These are phyloP conservation scores for Starmera caribaea DNA, from an alignment of 805 yeast genomes.

Conservation along the genomic window DNA sequence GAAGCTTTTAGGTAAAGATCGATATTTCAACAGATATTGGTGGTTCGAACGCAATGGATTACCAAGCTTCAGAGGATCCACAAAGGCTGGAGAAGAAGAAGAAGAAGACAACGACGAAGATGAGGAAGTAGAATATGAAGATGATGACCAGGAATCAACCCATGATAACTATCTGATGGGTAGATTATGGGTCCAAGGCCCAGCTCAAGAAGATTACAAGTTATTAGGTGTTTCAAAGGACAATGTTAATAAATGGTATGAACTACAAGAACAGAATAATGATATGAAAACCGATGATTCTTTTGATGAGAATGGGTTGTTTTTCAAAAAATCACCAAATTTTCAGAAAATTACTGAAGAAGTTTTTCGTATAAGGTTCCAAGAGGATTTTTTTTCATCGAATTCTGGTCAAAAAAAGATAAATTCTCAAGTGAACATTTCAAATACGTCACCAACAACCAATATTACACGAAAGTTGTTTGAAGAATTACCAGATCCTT, in stretches of 20 bases:
- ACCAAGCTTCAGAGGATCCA: slow-evolving; percentile 37
- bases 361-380: slow-evolving; percentile 27
- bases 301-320: slow-evolving; percentile 16
- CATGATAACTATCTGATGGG: slow-evolving; percentile 71
- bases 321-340: slow-evolving; percentile 14
- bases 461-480: slow-evolving; percentile 46
- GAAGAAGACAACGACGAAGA: slow-evolving; percentile 26
- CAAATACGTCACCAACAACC: slow-evolving; percentile 6
- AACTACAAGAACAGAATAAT: slow-evolving; percentile 13
- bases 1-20: slow-evolving; percentile 69
- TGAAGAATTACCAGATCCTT: slow-evolving; percentile 55
- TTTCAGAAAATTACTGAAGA: slow-evolving; percentile 12
- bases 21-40: slow-evolving; percentile 84
- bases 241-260: slow-evolving; percentile 20
- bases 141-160: slow-evolving; percentile 30
- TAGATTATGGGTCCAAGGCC: slow-evolving; percentile 87
- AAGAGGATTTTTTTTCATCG: slow-evolving; percentile 44
- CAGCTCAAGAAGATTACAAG: slow-evolving; percentile 38
- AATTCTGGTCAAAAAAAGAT: slow-evolving; percentile 27
- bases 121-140: slow-evolving; percentile 33
- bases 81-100: slow-evolving; percentile 16
- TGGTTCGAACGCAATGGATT: slow-evolving; percentile 89
- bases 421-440: slow-evolving; percentile 28
- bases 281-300: slow-evolving; percentile 7
- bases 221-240: slow-evolving; percentile 22